Evolutionary conservation across 306 rosid species (phyloP).

Genomic region (Prinsepia uniflora): DNA sequence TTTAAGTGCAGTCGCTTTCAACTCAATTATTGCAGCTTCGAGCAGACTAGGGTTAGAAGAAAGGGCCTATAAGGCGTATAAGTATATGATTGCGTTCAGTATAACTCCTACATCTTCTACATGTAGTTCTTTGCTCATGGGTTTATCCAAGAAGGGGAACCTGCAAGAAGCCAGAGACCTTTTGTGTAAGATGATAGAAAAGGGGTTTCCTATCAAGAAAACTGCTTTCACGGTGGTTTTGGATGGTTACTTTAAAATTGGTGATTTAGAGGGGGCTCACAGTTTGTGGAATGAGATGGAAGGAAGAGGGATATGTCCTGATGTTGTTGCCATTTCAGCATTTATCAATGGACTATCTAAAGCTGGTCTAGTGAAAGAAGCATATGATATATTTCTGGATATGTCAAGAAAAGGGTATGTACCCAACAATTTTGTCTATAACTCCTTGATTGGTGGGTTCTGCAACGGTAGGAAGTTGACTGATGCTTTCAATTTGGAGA

Average conservation of each 20-base stretch:
- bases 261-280: conserved; percentile 53
- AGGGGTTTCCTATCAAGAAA: conserved; percentile 55
- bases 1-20: conserved; percentile 56
- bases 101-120: conserved; percentile 62
- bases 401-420: conserved; percentile 53
- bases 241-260: conserved; percentile 56
- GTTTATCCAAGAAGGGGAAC: conserved; percentile 57
- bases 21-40: conserved; percentile 63
- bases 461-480: conserved; percentile 47
- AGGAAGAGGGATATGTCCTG: conserved; percentile 53
- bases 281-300: conserved; percentile 72
- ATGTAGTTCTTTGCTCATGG: conserved; percentile 59
- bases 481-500: conserved; percentile 54
- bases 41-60: conserved; percentile 58
- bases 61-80: conserved; percentile 53
- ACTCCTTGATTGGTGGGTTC: conserved; percentile 68
- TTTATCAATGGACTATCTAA: conserved; percentile 67
- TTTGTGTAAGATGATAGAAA: conserved; percentile 50
- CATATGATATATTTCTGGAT: conserved; percentile 42
- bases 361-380: conserved; percentile 58
- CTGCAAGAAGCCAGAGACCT: conserved; percentile 56
- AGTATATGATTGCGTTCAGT: conserved; percentile 42
- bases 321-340: conserved; percentile 66
- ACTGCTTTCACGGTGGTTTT: conserved; percentile 60
- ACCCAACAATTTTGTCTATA: conserved; percentile 72